A percentile compares a stretch with the other conserved stretches of the same genome.
These are phyloP conservation scores for Biscogniauxia mediterranea DNA, from an alignment of 2,329 filamentous ascomycete genomes.

Conservation along the genomic window DNA sequence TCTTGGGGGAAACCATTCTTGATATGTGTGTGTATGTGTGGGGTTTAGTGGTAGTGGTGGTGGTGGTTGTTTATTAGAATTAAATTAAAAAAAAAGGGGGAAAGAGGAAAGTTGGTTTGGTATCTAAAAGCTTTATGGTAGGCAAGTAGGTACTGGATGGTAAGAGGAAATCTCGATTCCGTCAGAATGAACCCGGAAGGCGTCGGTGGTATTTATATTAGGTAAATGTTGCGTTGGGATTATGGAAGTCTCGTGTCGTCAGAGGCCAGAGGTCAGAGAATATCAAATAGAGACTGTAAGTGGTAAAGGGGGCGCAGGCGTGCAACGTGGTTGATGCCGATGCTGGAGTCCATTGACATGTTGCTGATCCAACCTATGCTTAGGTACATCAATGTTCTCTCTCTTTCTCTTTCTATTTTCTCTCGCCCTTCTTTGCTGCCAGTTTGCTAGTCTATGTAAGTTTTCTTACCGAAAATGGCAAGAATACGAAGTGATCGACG, in stretches of 20 bases:
- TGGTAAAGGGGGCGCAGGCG: not conserved
- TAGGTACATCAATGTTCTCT: too few relatives aligned
- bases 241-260: not conserved
- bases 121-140: not conserved
- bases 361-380: too few relatives aligned
- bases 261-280: not conserved
- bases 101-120: not conserved
- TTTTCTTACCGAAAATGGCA: conserved; percentile 4
- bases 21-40: conserved; percentile 3
- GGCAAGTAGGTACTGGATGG: not conserved
- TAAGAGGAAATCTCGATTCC: not conserved
- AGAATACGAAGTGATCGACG: conserved; percentile 22
- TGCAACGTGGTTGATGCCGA: not conserved
- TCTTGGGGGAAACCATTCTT: conserved; percentile 30
- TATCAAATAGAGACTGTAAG: too few relatives aligned
- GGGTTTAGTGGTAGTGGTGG: not conserved
- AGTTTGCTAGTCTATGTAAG: not conserved
- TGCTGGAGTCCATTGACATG: not conserved
- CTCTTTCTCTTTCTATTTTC: not conserved
- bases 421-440: not conserved
- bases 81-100: not conserved
- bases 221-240: not conserved
- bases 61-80: not conserved
- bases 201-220: not conserved
- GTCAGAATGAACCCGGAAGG: not conserved